Percentiles rank a stretch among this genome's conserved stretches.
Conservation (phyloP, 768 basidiomycete species). For the Candolleomyces eurysporus region DNA sequence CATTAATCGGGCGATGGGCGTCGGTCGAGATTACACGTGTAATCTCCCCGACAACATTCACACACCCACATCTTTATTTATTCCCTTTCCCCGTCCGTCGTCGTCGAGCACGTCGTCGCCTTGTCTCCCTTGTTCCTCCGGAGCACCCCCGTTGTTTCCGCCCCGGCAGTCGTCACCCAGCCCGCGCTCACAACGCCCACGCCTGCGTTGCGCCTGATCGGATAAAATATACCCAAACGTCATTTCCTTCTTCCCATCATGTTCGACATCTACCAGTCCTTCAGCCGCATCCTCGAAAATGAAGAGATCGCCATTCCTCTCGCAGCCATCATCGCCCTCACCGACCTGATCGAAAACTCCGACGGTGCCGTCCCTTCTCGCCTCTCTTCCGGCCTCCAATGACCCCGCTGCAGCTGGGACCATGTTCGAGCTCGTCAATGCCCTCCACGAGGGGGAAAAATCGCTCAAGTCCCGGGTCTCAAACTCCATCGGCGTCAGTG, state of each 20-base stretch:
- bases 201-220: not conserved
- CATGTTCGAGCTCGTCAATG: slow-evolving; percentile 89
- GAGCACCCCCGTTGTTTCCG: not conserved
- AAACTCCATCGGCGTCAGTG: slow-evolving; percentile 81
- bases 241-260: not conserved
- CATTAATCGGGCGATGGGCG: slow-evolving; percentile 37
- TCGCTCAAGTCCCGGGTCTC: slow-evolving; percentile 58
- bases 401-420: slow-evolving; percentile 62
- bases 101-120: slow-evolving; percentile 20
- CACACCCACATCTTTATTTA: slow-evolving; percentile 36
- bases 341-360: slow-evolving; percentile 77
- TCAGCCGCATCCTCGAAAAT: slow-evolving; percentile 59
- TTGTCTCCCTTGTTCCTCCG: too few relatives aligned
- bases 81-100: slow-evolving; percentile 24
- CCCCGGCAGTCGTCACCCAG: not conserved
- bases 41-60: slow-evolving; percentile 35
- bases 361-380: slow-evolving; percentile 48
- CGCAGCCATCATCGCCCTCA: slow-evolving; percentile 84
- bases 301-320: slow-evolving; percentile 79
- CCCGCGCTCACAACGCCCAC: not conserved
- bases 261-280: slow-evolving; percentile 32
- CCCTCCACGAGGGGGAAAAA: slow-evolving; percentile 72
- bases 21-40: slow-evolving; percentile 79
- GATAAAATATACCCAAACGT: not conserved
- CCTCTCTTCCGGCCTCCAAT: slow-evolving; percentile 4